These are phyloP conservation scores for Leucoagaricus sp. DNA, from an alignment of 1,284 basidiomycete species.

Conservation along the genomic window DNA sequence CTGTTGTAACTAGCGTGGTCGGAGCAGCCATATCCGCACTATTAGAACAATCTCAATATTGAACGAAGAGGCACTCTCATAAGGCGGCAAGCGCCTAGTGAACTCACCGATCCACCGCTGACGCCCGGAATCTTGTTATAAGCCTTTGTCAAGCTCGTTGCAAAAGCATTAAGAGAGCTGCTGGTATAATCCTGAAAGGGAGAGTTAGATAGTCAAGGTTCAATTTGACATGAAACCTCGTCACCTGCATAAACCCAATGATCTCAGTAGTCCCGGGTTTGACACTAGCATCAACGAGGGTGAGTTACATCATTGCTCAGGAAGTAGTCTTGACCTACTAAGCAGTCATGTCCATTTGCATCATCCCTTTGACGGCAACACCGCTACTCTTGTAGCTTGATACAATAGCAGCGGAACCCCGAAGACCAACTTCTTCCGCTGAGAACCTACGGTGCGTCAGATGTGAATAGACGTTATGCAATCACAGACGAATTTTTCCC, in stretches of 20 bases:
- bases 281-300: slow-evolving; percentile 22
- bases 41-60: slow-evolving; percentile 25
- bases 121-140: slow-evolving; percentile 23
- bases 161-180: slow-evolving; percentile 20
- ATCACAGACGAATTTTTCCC: background rate
- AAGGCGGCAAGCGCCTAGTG: too few species aligned
- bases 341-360: slow-evolving; percentile 42
- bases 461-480: background rate
- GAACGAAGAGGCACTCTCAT: background rate
- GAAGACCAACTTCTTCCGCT: slow-evolving; percentile 62
- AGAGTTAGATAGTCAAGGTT: background rate
- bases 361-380: slow-evolving; percentile 43
- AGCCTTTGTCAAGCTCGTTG: slow-evolving; percentile 18
- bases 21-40: slow-evolving; percentile 33
- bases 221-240: background rate
- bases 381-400: slow-evolving; percentile 48
- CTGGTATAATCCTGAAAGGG: slow-evolving; percentile 20
- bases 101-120: slow-evolving; percentile 20
- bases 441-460: slow-evolving; percentile 21
- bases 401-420: slow-evolving; percentile 60
- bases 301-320: slow-evolving; percentile 27
- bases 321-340: slow-evolving; percentile 31
- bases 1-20: slow-evolving; percentile 30
- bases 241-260: slow-evolving; percentile 23
- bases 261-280: slow-evolving; percentile 26